Conservation (phyloP, 306 rosid genomes). For the Cucumis sativus region Cucumber_9930_V3 NC_026661.2:18991501-18992000, state of each 20-base stretch:
- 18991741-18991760: neutral
- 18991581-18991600: slow-evolving; percentile 89
- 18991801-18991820: neutral
- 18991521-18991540: neutral
- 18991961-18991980: slow-evolving; percentile 41
- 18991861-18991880: slow-evolving; percentile 78
- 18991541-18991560: neutral
- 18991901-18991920: slow-evolving; percentile 74
- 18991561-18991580: neutral
- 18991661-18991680: slow-evolving; percentile 93
- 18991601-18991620: slow-evolving; percentile 89
- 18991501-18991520: neutral
- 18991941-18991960: slow-evolving; percentile 73
- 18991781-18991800: neutral
- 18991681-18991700: slow-evolving; percentile 37
- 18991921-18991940: slow-evolving; percentile 74
- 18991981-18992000: neutral
- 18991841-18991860: slow-evolving; percentile 57
- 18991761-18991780: neutral
- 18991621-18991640: slow-evolving; percentile 70
- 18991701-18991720: slow-evolving; percentile 86
- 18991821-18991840: slow-evolving; percentile 39
- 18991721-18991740: slow-evolving; percentile 91
- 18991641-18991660: slow-evolving; percentile 91
- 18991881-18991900: slow-evolving; percentile 55